phyloP scores from a whole-genome alignment of 2,329 filamentous ascomycete species.

The Xylariaceae sp. region DNA sequence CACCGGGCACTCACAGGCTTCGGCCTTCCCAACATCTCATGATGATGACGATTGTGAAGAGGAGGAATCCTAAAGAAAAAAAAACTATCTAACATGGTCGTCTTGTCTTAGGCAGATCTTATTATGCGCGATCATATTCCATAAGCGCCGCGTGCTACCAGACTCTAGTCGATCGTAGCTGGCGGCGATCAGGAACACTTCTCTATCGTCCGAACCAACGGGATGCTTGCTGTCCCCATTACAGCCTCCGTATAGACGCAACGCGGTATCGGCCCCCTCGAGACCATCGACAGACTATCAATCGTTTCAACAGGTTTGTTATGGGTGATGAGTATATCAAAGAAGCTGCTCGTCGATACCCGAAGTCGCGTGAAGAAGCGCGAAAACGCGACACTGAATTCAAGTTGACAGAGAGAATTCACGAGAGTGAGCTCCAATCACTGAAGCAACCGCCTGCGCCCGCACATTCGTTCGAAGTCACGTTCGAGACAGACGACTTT shows the following conservation, averaged over 20 bases:
- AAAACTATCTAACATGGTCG: conserved; percentile 25
- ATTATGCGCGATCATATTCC: conserved; percentile 59
- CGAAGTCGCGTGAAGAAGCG: conserved; percentile 60
- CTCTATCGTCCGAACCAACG: conserved; percentile 75
- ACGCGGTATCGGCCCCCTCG: conserved; percentile 58
- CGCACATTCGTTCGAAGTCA: conserved; percentile 62
- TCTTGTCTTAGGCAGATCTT: conserved; percentile 57
- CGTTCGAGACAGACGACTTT: conserved; percentile 63
- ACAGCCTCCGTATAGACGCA: conserved; percentile 70
- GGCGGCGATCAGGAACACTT: conserved; percentile 66
- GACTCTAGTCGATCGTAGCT: conserved; percentile 65
- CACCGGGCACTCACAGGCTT: conserved; percentile 7
- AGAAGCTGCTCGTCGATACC: conserved; percentile 58
- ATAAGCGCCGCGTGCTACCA: conserved; percentile 66
- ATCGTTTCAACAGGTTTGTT: conserved; percentile 69
- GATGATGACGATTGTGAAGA: too few relatives aligned
- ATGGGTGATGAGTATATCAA: conserved; percentile 63
- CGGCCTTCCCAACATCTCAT: neutral
- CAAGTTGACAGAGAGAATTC: conserved; percentile 59
- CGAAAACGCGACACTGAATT: conserved; percentile 63
- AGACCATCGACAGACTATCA: conserved; percentile 69
- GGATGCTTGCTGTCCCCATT: conserved; percentile 86
- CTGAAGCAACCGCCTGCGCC: conserved; percentile 57
- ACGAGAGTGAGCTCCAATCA: conserved; percentile 57
- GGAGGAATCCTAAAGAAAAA: conserved; percentile 19